Evolutionary conservation across 148 eudicot genomes (phyloP), one percentile per base, ranked within the genome.

Genomic region (Camellia sinensis): DNA sequence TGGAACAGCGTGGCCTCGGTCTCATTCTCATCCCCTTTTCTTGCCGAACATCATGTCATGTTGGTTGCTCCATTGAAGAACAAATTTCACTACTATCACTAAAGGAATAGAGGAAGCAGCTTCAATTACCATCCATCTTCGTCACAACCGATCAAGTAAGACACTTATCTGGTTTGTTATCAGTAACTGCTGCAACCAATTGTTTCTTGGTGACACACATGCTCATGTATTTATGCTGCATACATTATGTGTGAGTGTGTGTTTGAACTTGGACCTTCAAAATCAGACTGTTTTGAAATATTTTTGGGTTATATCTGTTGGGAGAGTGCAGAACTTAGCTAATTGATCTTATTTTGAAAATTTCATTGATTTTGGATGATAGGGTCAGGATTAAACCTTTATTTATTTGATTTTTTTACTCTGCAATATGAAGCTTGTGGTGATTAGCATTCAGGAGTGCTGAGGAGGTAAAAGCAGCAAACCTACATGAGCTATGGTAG

Each of bases 1-100:
- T 87, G 97, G 98, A 94, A 79, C 95, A 92, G 48, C 82, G 98
- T 64, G 88, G 86, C 63, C 95, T 94, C 17, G 98, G 98, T 76
- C 95, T 92, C 74, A 91, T 94, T 79, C 92, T 94, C 71, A 94
- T 92, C 77, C 98, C 98, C 6, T 82, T 78, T 67, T 84, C 94
- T 41, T 92, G 95, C 74, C 82, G 94, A 48, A 92, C 87, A 53
- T 86, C 98, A 57, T 94, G 98, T 83, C 95, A 92, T 75, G 88
- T 91, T 2, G 97, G 92, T 79, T 89, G 90, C 80, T 78, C 92
- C 59, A 83, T 94, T 53, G 92, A 92, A 17, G 97, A 94, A 82
- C 94, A 90, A 67, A 67, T 94, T 43, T 81, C 94, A 0, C 72
- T 88, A 56, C 79, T 92, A 15, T 91, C 97, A 7, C 86, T 93